Base-by-base conservation (phyloP, 257 asterid species). In the Primulina tabacum region DNA sequence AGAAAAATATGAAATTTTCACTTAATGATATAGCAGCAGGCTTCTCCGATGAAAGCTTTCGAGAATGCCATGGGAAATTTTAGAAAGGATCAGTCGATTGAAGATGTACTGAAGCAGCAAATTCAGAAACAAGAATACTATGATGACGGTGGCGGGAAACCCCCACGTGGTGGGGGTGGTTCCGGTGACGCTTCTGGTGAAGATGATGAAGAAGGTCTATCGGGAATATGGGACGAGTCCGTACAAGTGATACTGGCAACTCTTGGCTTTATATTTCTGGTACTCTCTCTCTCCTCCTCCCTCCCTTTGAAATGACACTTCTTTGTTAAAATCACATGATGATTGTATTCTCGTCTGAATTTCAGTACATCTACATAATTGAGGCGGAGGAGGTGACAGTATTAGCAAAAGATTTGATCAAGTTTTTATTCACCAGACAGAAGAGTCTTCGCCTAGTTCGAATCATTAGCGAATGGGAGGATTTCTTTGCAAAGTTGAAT, bases 71-170 rank as follows among this genome's bases (percentile, higher is more conserved):
- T 82, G 82, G 87, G 93, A 28, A 79, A 72, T 67, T 83, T 89
- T 28, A 83, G 72, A 74, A 89, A 89, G 78, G 83, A 83, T 33
- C 72, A 17, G 64, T 88, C 95, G 8, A 72, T 89, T 50, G 96
- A 89, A 83, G 90, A 89, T 62, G 47, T 87, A 9, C 70, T 89
- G 79, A 86, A 77, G 79, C 91, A 89, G 84, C 97, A 89, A 78
- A 85, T 88, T 47, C 70, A 85, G 83, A 88, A 88, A 71, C 83
- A 86, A 76, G 96, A 92, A 65, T 92, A 73, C 77, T 67, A 12
- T 47, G 90, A 77, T 53, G 97, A 69, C 71, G 90, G 93, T 64
- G 82, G 86, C 26, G 89, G 89, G 28, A 76, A 73, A 67, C 74
- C 70, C 56, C 83, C 83, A 62, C 80, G 83, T 20, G 88, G 90